Evolutionary conservation across 2,329 filamentous ascomycete species (phyloP).

Genomic region (Scedosporium apiospermum): DNA sequence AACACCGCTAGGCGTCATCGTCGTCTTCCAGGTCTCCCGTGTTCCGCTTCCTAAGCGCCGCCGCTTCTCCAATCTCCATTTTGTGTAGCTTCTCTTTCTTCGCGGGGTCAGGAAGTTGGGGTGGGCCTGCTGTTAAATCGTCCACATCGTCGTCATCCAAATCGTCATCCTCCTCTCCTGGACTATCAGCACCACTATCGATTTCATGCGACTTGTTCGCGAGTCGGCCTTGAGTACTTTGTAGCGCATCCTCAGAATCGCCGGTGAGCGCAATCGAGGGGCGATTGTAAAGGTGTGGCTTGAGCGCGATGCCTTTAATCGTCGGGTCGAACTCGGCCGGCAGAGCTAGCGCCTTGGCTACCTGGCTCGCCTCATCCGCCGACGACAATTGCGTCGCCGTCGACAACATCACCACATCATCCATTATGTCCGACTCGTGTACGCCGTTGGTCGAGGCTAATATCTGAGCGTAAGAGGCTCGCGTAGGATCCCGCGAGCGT

Average conservation of each 20-base stretch:
- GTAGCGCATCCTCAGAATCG: not conserved
- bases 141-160: conserved; percentile 35
- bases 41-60: conserved; percentile 33
- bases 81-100: conserved; percentile 44
- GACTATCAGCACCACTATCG: conserved; percentile 28
- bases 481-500: conserved; percentile 63
- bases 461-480: conserved; percentile 71
- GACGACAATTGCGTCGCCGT: conserved; percentile 44
- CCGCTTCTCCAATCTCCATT: conserved; percentile 52
- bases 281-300: not conserved
- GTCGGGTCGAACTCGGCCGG: conserved; percentile 56
- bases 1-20: conserved; percentile 10
- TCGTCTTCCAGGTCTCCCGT: conserved; percentile 30
- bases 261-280: conserved; percentile 4
- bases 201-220: conserved; percentile 18
- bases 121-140: conserved; percentile 26
- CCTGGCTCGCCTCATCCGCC: conserved; percentile 55
- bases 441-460: conserved; percentile 52
- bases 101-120: conserved; percentile 32
- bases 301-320: conserved; percentile 42
- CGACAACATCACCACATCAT: conserved; percentile 38
- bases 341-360: conserved; percentile 53
- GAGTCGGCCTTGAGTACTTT: not conserved
- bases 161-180: conserved; percentile 26
- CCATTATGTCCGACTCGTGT: conserved; percentile 49